These are phyloP conservation scores for Camelina laxa DNA, from an alignment of 345 rosid species.

Conservation along the genomic window DNA sequence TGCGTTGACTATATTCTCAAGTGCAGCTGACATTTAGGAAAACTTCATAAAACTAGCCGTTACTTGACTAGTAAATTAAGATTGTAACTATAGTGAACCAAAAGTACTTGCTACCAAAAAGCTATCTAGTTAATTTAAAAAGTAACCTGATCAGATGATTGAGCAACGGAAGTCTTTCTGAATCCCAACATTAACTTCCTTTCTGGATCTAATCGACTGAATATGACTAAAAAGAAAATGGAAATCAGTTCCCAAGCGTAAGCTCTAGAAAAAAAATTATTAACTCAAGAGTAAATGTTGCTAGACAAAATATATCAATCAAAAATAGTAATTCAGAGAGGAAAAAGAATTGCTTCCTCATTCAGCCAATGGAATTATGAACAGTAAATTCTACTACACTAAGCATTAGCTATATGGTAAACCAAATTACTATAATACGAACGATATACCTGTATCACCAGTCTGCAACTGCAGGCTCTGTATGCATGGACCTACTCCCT, in stretches of 20 bases:
- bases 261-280: conserved; percentile 17
- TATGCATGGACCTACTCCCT: conserved; percentile 92
- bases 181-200: conserved; percentile 94
- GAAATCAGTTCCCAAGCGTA: conserved; percentile 35
- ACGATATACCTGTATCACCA: conserved; percentile 82
- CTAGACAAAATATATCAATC: conserved; percentile 23
- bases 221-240: conserved; percentile 67
- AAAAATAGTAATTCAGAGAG: conserved; percentile 15
- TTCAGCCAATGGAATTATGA: conserved; percentile 18
- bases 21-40: conserved; percentile 24
- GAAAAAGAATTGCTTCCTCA: conserved; percentile 13
- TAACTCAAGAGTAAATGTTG: conserved; percentile 18
- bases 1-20: conserved; percentile 20
- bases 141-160: conserved; percentile 84
- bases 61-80: conserved; percentile 16
- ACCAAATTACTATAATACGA: conserved; percentile 19
- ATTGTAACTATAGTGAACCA: background rate
- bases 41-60: conserved; percentile 22
- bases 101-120: conserved; percentile 19
- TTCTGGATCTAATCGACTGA: conserved; percentile 92
- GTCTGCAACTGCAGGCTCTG: conserved; percentile 96
- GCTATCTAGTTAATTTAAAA: conserved; percentile 26
- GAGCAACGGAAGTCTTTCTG: conserved; percentile 78
- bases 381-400: conserved; percentile 8
- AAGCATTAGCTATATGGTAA: conserved; percentile 28